Evolutionary conservation across 2,329 filamentous ascomycete genomes (phyloP), one percentile per base, ranked within the genome.

Genomic region (Orbilia blumenaviensis): DNA sequence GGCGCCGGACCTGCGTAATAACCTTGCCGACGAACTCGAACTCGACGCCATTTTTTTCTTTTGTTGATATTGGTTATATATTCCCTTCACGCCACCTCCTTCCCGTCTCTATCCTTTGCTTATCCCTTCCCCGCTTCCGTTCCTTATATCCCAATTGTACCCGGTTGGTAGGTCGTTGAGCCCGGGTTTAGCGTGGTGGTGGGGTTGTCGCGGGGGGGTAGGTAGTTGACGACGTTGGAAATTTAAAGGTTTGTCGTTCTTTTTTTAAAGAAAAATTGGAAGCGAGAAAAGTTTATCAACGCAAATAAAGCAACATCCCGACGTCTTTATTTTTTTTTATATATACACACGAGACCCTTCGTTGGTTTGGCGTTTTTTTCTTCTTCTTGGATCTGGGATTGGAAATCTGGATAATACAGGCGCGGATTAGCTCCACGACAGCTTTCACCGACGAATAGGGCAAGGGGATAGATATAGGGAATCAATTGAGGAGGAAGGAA

Each of bases 11-110:
- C 72, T 44, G 50, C 60, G 60, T 42, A 76, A 66, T 16, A 76
- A 41, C 58, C 72, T 76, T 36, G 50, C 64, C 46, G 72, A 76
- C 64, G 72, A 76, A 42, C 64, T 66, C 48, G 72, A 66, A 44
- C 63, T 62, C 27, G 69, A 67, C 32, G 72, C 72, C 72, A 76
- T 76, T n/a, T n/a, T n/a, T n/a, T n/a, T n/a, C n/a, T n/a, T n/a
- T n/a, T n/a, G n/a, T n/a, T n/a, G n/a, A n/a, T n/a, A n/a, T n/a
- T n/a, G n/a, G n/a, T n/a, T n/a, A n/a, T n/a, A n/a, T n/a, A n/a
- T n/a, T 25, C 18, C 48, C 48, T 38, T 32, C 42, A 14, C n/a
- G n/a, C 25, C 34, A 36, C 25, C 58, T 21, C 32, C 9, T 32
- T 25, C 44, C 61, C 29, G 32, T 52, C 10, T 25, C 32, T 34